Base-by-base conservation (phyloP, 106 monocot genomes). In the Dioscorea alata region DNA sequence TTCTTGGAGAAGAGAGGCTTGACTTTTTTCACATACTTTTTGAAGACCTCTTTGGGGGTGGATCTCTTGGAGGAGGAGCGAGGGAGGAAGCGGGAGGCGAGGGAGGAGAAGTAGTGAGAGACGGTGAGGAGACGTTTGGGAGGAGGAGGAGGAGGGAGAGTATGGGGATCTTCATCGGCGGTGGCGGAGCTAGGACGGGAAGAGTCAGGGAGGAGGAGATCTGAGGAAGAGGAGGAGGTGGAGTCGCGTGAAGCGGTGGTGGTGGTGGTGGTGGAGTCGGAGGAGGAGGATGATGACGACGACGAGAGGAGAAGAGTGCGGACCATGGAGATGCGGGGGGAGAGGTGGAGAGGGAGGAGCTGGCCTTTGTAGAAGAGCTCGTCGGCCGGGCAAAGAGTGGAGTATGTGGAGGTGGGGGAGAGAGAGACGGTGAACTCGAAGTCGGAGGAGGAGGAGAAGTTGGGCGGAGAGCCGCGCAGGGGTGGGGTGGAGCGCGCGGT, bases 301-400 rank as follows among this genome's bases (percentile, higher is more conserved):
- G 91, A 87, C 9, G 84, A 35, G 18, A 84, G 82, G 42, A 92
- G 76, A 20, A 92, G 82, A 16, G 83, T 76, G 19, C 83, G 74
- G 64, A 92, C 83, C 92, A 92, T 92, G 69, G 85, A 81, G 66
- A 88, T 74, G 16, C 92, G 77, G 0, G 88, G 92, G 15, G 85
- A 83, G 78, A 92, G 92, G 69, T 92, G 92, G 74, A 93, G 92
- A 4, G 92, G 92, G 32, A 93, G 86, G 71, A 93, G 83, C 74
- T 93, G 88, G 53, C 92, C 92, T 69, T 86, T 93, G 81, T 88
- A 93, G 83, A 93, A 93, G 52, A 93, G 80, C 74, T 93, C 92
- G 81, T 93, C 88, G n/a, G 92, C 88, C 15, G 92, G 92, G 76
- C 85, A 88, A 4, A 87, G 69, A 42, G 74, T 33, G 15, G 68